Evolutionary conservation across 768 basidiomycete genomes (phyloP).

Genomic region (Pleurotus cornucopiae): DNA sequence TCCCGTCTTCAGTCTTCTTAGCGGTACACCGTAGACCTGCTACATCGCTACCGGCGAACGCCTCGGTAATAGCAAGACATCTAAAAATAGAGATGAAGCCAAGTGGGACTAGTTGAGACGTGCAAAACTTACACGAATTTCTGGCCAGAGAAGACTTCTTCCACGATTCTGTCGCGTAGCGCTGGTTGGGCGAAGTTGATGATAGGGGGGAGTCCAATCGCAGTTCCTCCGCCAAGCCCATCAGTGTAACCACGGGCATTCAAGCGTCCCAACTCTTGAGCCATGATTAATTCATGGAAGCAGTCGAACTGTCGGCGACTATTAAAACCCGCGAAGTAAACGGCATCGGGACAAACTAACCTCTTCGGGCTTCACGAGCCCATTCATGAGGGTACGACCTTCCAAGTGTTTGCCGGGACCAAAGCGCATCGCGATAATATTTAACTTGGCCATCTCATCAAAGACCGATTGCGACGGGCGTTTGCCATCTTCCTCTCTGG

Average conservation of each 20-base stretch:
- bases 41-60: slow-evolving; percentile 72
- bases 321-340: background rate
- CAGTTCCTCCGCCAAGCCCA: slow-evolving; percentile 59
- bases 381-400: slow-evolving; percentile 70
- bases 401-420: slow-evolving; percentile 85
- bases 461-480: slow-evolving; percentile 74
- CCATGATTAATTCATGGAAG: slow-evolving; percentile 60
- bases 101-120: background rate
- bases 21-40: slow-evolving; percentile 58
- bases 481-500: slow-evolving; percentile 85
- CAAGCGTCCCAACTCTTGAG: slow-evolving; percentile 56
- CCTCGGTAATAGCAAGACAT: slow-evolving; percentile 71
- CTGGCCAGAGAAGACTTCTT: slow-evolving; percentile 54
- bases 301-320: slow-evolving; percentile 5
- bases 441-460: slow-evolving; percentile 73
- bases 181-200: slow-evolving; percentile 30
- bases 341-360: slow-evolving; percentile 24
- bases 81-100: background rate
- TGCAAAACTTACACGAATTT: slow-evolving; percentile 47
- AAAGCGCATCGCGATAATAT: slow-evolving; percentile 75
- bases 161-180: slow-evolving; percentile 42
- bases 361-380: slow-evolving; percentile 72
- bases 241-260: slow-evolving; percentile 65
- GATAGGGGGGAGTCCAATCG: slow-evolving; percentile 71
- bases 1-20: slow-evolving; percentile 60